Evolutionary conservation across 2,329 filamentous ascomycete genomes (phyloP).

Genomic region (Dryadomyces quercivorus): DNA sequence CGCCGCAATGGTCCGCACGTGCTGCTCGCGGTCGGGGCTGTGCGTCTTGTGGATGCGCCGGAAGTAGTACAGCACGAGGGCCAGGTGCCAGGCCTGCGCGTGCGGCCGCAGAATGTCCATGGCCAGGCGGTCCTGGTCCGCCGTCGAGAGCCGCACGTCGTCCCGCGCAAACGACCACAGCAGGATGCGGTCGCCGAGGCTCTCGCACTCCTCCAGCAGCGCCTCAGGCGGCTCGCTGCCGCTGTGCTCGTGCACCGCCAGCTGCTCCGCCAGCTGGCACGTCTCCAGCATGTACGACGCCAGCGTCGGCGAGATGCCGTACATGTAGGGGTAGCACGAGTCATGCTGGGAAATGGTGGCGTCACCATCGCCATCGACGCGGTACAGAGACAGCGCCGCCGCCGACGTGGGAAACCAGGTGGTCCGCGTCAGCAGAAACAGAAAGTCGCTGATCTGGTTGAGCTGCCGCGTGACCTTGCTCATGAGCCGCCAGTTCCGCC

Average conservation of each 20-base stretch:
- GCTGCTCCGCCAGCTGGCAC: constrained; percentile 4
- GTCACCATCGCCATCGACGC: not conserved
- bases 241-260: not conserved
- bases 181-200: not conserved
- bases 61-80: constrained; percentile 1
- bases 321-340: constrained; percentile 6
- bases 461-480: constrained; percentile 3
- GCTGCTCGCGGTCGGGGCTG: not conserved
- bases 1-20: not conserved
- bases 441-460: constrained; percentile 6
- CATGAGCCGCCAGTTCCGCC: not conserved
- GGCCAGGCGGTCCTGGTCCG: not conserved
- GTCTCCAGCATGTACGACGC: constrained; percentile 5
- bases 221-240: not conserved
- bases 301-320: constrained; percentile 5
- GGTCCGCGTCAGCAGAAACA: constrained; percentile 4
- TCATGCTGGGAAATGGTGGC: too few species aligned
- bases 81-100: constrained; percentile 2
- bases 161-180: constrained; percentile 2
- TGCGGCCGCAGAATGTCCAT: not conserved
- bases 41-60: not conserved
- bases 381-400: not conserved
- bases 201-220: constrained; percentile 1
- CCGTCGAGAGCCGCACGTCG: not conserved
- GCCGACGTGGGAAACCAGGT: not conserved